A percentile compares a stretch with the other conserved stretches of the same genome.
These are phyloP conservation scores for Naematelia aurantialba DNA, from an alignment of 768 basidiomycete species.

Conservation along the genomic window DNA sequence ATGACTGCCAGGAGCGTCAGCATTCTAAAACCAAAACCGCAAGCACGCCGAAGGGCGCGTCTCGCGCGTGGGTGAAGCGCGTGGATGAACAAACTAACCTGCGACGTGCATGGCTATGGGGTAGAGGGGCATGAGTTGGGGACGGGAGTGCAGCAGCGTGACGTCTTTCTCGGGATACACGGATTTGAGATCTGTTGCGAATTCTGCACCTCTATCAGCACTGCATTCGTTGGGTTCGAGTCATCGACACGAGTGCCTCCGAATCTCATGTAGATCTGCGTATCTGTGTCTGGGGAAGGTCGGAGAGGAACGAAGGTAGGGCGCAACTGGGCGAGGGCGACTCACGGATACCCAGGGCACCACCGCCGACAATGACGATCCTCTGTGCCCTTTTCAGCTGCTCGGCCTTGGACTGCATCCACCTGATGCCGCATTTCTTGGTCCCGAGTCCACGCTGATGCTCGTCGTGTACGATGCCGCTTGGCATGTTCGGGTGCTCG, in stretches of 20 bases:
- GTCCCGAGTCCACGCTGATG: conserved; percentile 24
- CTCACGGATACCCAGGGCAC: conserved; percentile 51
- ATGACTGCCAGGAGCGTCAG: conserved; percentile 19
- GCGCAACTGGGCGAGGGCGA: not conserved
- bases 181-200: conserved; percentile 51
- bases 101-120: conserved; percentile 44
- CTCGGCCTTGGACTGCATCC: conserved; percentile 44
- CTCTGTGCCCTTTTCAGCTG: conserved; percentile 38
- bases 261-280: not conserved
- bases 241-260: conserved; percentile 5
- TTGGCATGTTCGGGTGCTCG: conserved; percentile 23
- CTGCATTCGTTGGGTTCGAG: not conserved
- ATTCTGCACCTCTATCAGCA: conserved; percentile 27
- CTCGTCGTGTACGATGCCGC: conserved; percentile 13
- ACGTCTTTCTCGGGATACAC: conserved; percentile 48
- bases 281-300: not conserved
- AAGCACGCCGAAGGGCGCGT: not conserved
- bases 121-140: conserved; percentile 49
- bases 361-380: conserved; percentile 52
- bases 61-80: not conserved
- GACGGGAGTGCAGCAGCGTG: conserved; percentile 51
- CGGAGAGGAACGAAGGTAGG: not conserved
- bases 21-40: not conserved
- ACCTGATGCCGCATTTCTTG: conserved; percentile 46
- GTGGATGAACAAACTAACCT: conserved; percentile 28